Conservation (phyloP, 441 rosid species). For the Eutrema salsugineum region DNA sequence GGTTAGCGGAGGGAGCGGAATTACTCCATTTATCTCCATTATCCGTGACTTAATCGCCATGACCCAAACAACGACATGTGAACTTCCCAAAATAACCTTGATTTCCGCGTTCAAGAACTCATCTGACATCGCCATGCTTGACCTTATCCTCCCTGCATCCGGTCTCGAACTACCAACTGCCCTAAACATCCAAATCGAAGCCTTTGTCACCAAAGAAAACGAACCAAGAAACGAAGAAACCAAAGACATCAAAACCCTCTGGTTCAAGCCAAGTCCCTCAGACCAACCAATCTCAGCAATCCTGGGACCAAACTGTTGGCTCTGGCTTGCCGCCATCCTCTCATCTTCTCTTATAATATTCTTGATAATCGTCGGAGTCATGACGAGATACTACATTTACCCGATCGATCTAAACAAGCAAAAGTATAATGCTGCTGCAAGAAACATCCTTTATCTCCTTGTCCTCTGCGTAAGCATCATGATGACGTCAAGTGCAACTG, state of each 20-base stretch:
- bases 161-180: slow-evolving; percentile 37
- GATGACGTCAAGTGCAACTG: slow-evolving; percentile 35
- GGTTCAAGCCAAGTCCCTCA: slow-evolving; percentile 39
- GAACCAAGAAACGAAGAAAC: slow-evolving; percentile 4
- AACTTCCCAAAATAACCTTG: slow-evolving; percentile 52
- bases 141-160: slow-evolving; percentile 62
- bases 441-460: slow-evolving; percentile 36
- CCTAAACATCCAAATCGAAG: slow-evolving; percentile 41
- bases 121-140: slow-evolving; percentile 67
- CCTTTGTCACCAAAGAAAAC: slow-evolving; percentile 46
- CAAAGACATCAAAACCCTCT: slow-evolving; percentile 31
- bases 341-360: slow-evolving; percentile 45
- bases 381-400: slow-evolving; percentile 46
- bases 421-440: slow-evolving; percentile 28
- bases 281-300: slow-evolving; percentile 39
- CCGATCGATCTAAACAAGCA: slow-evolving; percentile 36
- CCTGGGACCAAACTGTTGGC: slow-evolving; percentile 51
- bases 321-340: slow-evolving; percentile 47
- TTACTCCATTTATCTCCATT: slow-evolving; percentile 83
- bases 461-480: slow-evolving; percentile 39
- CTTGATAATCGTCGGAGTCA: slow-evolving; percentile 42
- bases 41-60: slow-evolving; percentile 57
- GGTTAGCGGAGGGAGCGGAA: slow-evolving; percentile 97
- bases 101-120: slow-evolving; percentile 68
- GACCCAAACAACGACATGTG: slow-evolving; percentile 28